Percentiles rank a stretch among this genome's conserved stretches.
Conservation (phyloP, 768 basidiomycete species). For the Mycena alexandri region DNA sequence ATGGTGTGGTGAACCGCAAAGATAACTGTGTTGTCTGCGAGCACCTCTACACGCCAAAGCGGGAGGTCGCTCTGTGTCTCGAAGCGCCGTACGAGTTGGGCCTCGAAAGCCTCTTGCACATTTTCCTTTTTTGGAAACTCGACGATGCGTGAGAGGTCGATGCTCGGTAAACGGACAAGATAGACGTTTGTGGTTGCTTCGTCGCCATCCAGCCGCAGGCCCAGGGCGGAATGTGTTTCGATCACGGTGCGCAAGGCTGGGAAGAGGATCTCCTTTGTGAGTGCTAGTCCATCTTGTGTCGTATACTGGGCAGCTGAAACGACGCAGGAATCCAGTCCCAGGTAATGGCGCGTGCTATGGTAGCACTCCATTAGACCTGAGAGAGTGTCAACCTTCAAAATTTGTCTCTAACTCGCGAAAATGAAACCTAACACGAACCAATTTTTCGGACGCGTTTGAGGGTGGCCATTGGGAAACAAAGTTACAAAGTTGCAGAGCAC, state of each 20-base stretch:
- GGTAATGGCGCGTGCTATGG: conserved; percentile 36
- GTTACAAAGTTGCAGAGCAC: no score
- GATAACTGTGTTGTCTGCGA: conserved; percentile 41
- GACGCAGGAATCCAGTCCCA: conserved; percentile 42
- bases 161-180: conserved; percentile 2
- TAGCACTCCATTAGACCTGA: conserved; percentile 44
- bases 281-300: conserved; percentile 3
- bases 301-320: conserved; percentile 40
- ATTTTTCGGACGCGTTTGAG: neutral
- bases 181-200: conserved; percentile 9
- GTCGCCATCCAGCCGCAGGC: conserved; percentile 16
- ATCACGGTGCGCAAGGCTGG: conserved; percentile 24
- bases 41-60: conserved; percentile 48
- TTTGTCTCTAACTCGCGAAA: no score
- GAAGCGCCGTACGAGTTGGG: conserved; percentile 25
- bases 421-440: neutral
- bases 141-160: conserved; percentile 30
- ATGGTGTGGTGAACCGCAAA: conserved; percentile 48
- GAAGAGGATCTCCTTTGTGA: conserved; percentile 30
- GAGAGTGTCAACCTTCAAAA: neutral
- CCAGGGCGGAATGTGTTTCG: conserved; percentile 22
- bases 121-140: conserved; percentile 10
- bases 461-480: neutral
- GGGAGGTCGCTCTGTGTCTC: conserved; percentile 35
- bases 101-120: conserved; percentile 12